phyloP scores from a whole-genome alignment of 768 basidiomycete genomes.

The Psilocybe subaeruginosa region DNA sequence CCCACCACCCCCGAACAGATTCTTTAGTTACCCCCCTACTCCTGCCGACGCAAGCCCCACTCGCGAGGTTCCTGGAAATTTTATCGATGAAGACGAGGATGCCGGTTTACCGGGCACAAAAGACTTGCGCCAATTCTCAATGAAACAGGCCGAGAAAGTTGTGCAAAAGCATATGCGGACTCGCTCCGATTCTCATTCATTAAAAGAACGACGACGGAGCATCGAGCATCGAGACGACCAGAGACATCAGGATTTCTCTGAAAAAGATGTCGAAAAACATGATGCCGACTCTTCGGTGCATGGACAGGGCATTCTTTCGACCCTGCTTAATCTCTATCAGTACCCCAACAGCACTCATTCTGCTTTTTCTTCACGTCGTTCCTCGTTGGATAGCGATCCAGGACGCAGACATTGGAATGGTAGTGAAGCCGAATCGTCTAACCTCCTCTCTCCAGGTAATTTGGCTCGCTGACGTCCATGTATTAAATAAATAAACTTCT shows the following conservation, averaged over 20 bases:
- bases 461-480: neutral
- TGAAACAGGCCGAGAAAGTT: constrained; percentile 43
- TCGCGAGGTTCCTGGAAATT: constrained; percentile 50
- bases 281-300: constrained; percentile 15
- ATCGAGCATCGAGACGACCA: neutral
- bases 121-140: constrained; percentile 23
- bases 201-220: neutral
- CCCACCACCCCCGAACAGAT: constrained; percentile 5
- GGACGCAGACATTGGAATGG: neutral
- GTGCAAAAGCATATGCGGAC: constrained; percentile 13
- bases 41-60: constrained; percentile 28
- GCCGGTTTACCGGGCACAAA: constrained; percentile 56
- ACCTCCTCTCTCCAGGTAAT: neutral
- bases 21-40: constrained; percentile 9
- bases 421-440: neutral
- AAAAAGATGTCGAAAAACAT: constrained; percentile 26
- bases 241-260: neutral
- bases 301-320: constrained; percentile 63
- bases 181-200: neutral
- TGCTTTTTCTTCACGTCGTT: constrained; percentile 8
- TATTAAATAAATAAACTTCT: neutral
- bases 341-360: constrained; percentile 9
- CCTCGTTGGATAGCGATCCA: constrained; percentile 7
- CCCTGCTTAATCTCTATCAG: constrained; percentile 63
- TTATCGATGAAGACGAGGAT: constrained; percentile 64